These are phyloP conservation scores for Phytophthora syringae DNA, from an alignment of 352 stramenopile species.

Conservation along the genomic window DNA sequence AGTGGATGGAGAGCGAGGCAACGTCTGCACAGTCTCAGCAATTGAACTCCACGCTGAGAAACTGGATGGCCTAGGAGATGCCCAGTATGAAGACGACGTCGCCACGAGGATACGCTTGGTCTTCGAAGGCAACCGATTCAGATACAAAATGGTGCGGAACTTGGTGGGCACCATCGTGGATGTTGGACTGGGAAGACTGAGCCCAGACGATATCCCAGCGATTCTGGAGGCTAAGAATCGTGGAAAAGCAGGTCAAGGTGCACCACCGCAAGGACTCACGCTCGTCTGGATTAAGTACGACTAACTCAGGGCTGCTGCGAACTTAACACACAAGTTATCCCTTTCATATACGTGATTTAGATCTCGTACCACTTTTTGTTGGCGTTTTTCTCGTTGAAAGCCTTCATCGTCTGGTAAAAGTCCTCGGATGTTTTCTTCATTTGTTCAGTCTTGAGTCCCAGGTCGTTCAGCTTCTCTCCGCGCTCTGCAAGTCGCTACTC, in stretches of 20 bases:
- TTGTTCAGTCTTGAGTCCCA: constrained; percentile 82
- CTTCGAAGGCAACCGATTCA: constrained; percentile 76
- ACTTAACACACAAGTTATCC: constrained; percentile 9
- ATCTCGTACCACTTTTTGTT: constrained; percentile 90
- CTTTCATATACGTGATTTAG: constrained; percentile 35
- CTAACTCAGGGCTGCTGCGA: constrained; percentile 8
- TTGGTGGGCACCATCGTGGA: constrained; percentile 83
- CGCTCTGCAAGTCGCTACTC: constrained; percentile 72
- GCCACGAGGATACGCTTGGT: constrained; percentile 48
- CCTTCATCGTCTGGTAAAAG: constrained; percentile 88
- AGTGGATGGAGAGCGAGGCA: constrained; percentile 47
- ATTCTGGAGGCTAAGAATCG: constrained; percentile 65
- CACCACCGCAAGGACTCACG: constrained; percentile 71
- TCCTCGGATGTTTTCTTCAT: constrained; percentile 85
- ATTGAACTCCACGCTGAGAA: constrained; percentile 45
- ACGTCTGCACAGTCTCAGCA: constrained; percentile 53
- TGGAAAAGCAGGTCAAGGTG: constrained; percentile 62
- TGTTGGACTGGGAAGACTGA: constrained; percentile 60
- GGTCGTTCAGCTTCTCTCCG: constrained; percentile 77
- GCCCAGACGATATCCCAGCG: constrained; percentile 42
- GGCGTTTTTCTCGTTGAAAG: constrained; percentile 84
- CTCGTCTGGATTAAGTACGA: constrained; percentile 50
- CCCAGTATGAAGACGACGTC: constrained; percentile 37
- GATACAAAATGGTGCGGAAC: constrained; percentile 90
- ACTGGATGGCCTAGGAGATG: constrained; percentile 8